Percentiles rank a stretch among this genome's conserved stretches.
Conservation (phyloP, 306 rosid species). For the Carpinus fangiana region DNA sequence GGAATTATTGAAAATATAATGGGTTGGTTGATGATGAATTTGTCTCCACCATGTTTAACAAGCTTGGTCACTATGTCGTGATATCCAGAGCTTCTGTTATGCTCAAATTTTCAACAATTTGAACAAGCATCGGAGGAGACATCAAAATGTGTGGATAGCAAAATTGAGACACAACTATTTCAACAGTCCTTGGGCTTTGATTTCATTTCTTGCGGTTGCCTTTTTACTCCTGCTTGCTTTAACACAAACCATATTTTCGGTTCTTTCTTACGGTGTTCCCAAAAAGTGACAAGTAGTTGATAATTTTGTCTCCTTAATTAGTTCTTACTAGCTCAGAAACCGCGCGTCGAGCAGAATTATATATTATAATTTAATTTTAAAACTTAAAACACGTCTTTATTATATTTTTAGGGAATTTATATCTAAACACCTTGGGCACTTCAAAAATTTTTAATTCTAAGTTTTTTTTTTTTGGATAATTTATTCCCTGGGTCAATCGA, state of each 20-base stretch:
- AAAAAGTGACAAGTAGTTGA: too few species aligned
- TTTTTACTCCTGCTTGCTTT: background rate
- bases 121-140: background rate
- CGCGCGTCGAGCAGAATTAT: too few species aligned
- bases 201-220: background rate
- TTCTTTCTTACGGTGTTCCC: too few species aligned
- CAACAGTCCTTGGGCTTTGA: conserved; percentile 5
- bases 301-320: too few species aligned
- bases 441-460: too few species aligned
- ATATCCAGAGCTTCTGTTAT: background rate
- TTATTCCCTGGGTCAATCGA: too few species aligned
- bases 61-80: background rate
- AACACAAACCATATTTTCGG: background rate
- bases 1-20: background rate
- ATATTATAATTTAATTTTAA: too few species aligned
- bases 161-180: background rate
- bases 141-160: background rate
- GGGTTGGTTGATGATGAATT: background rate
- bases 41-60: background rate
- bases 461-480: too few species aligned
- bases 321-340: too few species aligned
- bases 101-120: background rate
- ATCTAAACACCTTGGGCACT: too few species aligned
- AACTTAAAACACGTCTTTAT: too few species aligned
- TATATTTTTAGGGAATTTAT: too few species aligned